These are phyloP conservation scores for Delonix regia DNA, from an alignment of 306 rosid species.

Conservation along the genomic window DNA sequence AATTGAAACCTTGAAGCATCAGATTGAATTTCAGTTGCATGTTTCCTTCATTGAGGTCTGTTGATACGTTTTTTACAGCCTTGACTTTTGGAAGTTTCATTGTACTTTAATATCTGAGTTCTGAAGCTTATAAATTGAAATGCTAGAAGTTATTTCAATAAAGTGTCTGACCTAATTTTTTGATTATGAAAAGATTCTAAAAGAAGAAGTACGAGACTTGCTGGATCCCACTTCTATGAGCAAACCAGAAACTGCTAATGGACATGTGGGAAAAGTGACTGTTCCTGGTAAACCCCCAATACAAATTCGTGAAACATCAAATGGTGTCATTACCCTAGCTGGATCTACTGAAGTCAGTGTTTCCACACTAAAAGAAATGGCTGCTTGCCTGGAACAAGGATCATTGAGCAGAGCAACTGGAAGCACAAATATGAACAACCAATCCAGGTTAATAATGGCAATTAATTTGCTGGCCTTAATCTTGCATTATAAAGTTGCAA, in stretches of 20 bases:
- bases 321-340: constrained; percentile 96
- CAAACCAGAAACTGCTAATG: constrained; percentile 86
- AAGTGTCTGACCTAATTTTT: constrained; percentile 44
- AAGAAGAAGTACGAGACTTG: constrained; percentile 98
- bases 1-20: constrained; percentile 77
- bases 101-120: constrained; percentile 30
- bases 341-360: constrained; percentile 98
- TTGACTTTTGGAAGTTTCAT: constrained; percentile 30
- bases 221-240: constrained; percentile 74
- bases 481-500: constrained; percentile 11
- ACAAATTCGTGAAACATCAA: constrained; percentile 99
- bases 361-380: constrained; percentile 84
- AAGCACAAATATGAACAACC: constrained; percentile 99
- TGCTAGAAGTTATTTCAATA: constrained; percentile 33
- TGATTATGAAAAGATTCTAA: constrained; percentile 73
- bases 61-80: constrained; percentile 22
- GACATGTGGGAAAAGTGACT: constrained; percentile 72
- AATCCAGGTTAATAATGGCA: constrained; percentile 73
- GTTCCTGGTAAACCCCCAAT: constrained; percentile 88
- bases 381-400: constrained; percentile 96
- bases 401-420: constrained; percentile 96
- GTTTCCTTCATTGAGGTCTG: constrained; percentile 98
- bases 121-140: constrained; percentile 21
- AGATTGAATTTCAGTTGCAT: constrained; percentile 90
- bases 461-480: constrained; percentile 3